These are phyloP conservation scores for Capsicum baccatum DNA, from an alignment of 257 asterid genomes.

Conservation along the genomic window DNA sequence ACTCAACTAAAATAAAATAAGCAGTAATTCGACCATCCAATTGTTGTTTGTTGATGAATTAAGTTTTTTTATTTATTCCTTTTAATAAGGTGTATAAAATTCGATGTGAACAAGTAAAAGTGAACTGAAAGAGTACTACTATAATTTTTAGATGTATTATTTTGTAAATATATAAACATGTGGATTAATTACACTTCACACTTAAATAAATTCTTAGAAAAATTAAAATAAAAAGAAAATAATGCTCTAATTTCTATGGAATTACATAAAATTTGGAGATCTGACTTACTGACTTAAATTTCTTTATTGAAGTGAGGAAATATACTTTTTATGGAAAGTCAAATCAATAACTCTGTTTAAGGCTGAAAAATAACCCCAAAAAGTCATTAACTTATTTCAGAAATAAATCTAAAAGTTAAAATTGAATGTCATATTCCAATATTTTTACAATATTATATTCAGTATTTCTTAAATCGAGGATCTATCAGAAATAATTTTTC, in stretches of 20 bases:
- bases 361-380: background rate
- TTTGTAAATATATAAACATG: background rate
- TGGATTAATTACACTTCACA: background rate
- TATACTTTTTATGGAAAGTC: conserved; percentile 10
- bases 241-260: background rate
- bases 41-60: too few species aligned
- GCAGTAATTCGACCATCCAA: too few species aligned
- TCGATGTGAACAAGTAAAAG: too few species aligned
- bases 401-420: background rate
- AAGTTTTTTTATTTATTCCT: too few species aligned
- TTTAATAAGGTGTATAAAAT: too few species aligned
- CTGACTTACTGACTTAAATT: background rate
- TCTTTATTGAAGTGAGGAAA: conserved; percentile 8
- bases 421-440: background rate
- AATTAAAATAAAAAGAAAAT: background rate
- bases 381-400: background rate
- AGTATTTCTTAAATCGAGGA: too few species aligned
- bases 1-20: too few species aligned
- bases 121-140: too few species aligned
- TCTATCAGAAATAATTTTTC: too few species aligned
- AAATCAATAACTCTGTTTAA: conserved; percentile 3
- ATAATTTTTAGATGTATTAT: background rate
- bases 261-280: conserved; percentile 17
- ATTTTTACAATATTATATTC: too few species aligned
- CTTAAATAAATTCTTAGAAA: background rate